Evolutionary conservation across 345 rosid genomes (phyloP).

Genomic region (Eucalyptus paniculata): DNA sequence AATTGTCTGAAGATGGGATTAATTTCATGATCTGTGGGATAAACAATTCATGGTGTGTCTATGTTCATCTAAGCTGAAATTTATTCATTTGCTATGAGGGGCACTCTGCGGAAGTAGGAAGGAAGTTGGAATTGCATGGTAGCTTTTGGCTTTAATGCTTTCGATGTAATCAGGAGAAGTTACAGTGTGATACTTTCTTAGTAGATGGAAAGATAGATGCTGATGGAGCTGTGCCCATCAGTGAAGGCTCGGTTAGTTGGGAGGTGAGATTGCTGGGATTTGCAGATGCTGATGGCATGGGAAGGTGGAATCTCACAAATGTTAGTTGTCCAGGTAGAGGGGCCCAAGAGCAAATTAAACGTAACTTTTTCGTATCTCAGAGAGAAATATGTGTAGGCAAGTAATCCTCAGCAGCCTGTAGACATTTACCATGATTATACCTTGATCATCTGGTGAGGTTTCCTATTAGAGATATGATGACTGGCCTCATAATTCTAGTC

Average conservation of each 20-base stretch:
- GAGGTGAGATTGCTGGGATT: not conserved
- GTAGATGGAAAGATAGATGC: not conserved
- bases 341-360: not conserved
- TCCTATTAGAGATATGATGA: not conserved
- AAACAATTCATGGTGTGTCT: not conserved
- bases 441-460: not conserved
- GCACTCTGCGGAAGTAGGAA: not conserved
- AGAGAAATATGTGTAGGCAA: not conserved
- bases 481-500: not conserved
- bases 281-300: not conserved
- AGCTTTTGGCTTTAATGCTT: not conserved
- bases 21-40: not conserved
- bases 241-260: not conserved
- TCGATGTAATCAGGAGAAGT: not conserved
- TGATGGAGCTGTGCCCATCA: not conserved
- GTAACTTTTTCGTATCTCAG: not conserved
- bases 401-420: not conserved
- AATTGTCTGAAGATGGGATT: not conserved
- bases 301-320: not conserved
- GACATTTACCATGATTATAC: not conserved
- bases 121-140: not conserved
- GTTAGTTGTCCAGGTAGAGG: not conserved
- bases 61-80: not conserved
- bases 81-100: not conserved
- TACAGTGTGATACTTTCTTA: not conserved